phyloP scores from a whole-genome alignment of 1,284 basidiomycete species.

The Cryptococcus sp. region DNA sequence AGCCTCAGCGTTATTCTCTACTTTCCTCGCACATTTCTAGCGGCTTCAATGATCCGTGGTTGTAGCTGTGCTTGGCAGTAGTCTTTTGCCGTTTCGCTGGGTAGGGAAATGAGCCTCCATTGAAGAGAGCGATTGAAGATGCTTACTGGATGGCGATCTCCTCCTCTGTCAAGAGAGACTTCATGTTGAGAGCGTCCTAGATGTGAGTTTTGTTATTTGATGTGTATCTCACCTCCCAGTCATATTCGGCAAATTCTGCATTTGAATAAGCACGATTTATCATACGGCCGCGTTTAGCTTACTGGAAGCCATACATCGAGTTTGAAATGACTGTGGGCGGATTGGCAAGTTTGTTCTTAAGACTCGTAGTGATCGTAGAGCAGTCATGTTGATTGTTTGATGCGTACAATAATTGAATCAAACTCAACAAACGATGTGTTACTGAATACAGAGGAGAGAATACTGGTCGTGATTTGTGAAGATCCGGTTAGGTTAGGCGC shows the following conservation, averaged over 20 bases:
- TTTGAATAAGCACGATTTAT: neutral
- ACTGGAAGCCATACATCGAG: conserved; percentile 1
- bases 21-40: conserved; percentile 71
- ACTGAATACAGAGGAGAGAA: too few relatives aligned
- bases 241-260: conserved; percentile 55
- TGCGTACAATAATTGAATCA: too few relatives aligned
- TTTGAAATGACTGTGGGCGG: too few relatives aligned
- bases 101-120: neutral
- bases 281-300: neutral
- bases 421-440: too few relatives aligned
- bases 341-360: too few relatives aligned
- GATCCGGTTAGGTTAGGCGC: too few relatives aligned
- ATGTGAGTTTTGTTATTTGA: too few relatives aligned
- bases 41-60: conserved; percentile 79
- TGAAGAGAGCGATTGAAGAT: neutral
- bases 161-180: conserved; percentile 78
- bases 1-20: neutral
- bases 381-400: too few relatives aligned
- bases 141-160: conserved; percentile 79
- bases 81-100: conserved; percentile 65
- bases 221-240: conserved; percentile 59
- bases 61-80: conserved; percentile 82
- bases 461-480: too few relatives aligned
- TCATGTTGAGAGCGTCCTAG: conserved; percentile 67
- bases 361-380: too few relatives aligned